Percentiles rank a stretch among this genome's conserved stretches.
Evolutionary conservation across 306 rosid species (phyloP).

Genomic region (Clitoria ternatea): DNA sequence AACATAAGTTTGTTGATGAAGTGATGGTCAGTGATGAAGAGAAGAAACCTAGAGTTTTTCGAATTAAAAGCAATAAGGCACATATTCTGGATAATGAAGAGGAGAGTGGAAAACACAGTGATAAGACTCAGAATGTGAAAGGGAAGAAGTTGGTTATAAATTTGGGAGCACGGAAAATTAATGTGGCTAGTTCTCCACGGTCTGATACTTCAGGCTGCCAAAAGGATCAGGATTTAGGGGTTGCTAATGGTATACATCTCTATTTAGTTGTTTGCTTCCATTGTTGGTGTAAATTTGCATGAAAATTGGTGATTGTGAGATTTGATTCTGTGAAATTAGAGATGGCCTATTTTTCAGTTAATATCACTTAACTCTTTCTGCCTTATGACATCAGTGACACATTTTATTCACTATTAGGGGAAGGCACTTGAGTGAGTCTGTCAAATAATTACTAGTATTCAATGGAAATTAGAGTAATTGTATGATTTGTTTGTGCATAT

Average conservation of each 20-base stretch:
- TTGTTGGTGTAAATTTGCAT: background rate
- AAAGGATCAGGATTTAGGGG: conserved; percentile 59
- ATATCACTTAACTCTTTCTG: background rate
- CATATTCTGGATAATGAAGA: conserved; percentile 64
- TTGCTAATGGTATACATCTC: conserved; percentile 54
- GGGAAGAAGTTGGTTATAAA: conserved; percentile 93
- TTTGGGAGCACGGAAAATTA: conserved; percentile 84
- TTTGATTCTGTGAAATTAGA: background rate
- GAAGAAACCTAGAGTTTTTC: conserved; percentile 62
- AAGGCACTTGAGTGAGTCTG: background rate
- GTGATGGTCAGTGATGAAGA: conserved; percentile 94
- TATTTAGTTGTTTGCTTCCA: background rate
- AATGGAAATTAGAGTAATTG: background rate
- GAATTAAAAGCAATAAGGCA: conserved; percentile 61
- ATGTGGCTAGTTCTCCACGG: conserved; percentile 71
- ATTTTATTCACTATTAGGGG: background rate
- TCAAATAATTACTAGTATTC: background rate
- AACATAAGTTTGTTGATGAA: conserved; percentile 88
- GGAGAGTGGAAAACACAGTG: conserved; percentile 58
- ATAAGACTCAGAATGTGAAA: conserved; percentile 58
- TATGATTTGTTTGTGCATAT: background rate
- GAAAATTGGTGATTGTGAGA: background rate
- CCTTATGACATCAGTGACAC: background rate
- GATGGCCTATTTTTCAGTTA: conserved; percentile 4
- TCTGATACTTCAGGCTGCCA: conserved; percentile 88